phyloP scores from a whole-genome alignment of 2,329 filamentous ascomycete genomes.

The Phialemonium atrogriseum region DNA sequence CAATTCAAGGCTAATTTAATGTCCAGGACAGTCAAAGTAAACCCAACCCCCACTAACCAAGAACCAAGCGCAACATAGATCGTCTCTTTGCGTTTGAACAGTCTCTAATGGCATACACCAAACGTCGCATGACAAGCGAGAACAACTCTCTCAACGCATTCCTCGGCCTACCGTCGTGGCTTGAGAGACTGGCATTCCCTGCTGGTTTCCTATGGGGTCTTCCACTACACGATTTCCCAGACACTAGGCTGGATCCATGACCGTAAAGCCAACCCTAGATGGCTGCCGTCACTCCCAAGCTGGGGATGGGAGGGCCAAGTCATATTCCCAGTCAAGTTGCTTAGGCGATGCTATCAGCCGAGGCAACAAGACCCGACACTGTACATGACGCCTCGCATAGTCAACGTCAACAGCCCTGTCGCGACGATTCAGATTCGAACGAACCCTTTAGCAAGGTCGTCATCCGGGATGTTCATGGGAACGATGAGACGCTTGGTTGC shows the following conservation, averaged over 20 bases:
- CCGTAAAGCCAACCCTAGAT: not conserved
- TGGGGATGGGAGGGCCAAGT: conserved; percentile 8
- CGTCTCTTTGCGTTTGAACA: too few species aligned
- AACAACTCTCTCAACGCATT: conserved; percentile 7
- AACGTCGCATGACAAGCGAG: conserved; percentile 5
- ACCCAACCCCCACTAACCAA: too few species aligned
- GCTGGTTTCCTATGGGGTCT: conserved; percentile 5
- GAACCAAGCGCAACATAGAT: too few species aligned
- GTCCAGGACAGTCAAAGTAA: too few species aligned
- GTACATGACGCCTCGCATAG: not conserved
- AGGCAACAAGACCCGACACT: too few species aligned
- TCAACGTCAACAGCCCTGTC: conserved; percentile 3
- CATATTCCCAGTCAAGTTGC: not conserved
- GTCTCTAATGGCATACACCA: conserved; percentile 5
- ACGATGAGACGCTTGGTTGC: not conserved
- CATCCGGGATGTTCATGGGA: too few species aligned
- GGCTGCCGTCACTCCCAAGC: conserved; percentile 3
- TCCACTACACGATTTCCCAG: conserved; percentile 3
- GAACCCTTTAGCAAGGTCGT: conserved; percentile 6
- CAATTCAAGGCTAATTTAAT: too few species aligned
- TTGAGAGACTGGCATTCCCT: conserved; percentile 3
- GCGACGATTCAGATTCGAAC: conserved; percentile 4
- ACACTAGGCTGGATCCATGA: conserved; percentile 5
- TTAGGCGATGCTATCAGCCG: not conserved
- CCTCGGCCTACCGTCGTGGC: conserved; percentile 1